Evolutionary conservation across 768 basidiomycete species (phyloP).

Genomic region (Panellus pusillus): DNA sequence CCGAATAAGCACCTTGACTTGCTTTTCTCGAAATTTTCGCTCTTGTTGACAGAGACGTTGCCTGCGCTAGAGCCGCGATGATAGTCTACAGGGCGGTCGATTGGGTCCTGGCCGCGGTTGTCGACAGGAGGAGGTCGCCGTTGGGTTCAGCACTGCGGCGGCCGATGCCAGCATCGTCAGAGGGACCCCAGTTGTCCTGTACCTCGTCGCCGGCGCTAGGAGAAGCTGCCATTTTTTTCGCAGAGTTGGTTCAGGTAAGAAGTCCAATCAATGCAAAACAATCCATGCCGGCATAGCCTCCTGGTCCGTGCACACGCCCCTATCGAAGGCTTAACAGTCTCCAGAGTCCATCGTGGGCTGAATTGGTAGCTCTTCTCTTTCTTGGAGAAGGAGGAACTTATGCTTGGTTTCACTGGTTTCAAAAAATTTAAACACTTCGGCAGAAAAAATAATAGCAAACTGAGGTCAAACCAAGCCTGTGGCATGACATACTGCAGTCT

Average conservation of each 20-base stretch:
- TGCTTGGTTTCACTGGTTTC: too few relatives aligned
- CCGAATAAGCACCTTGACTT: conserved; percentile 82
- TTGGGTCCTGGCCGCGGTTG: conserved; percentile 48
- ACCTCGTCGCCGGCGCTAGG: conserved; percentile 19
- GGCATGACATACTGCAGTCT: too few relatives aligned
- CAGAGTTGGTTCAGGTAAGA: neutral
- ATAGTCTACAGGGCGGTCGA: conserved; percentile 47
- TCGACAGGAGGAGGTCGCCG: conserved; percentile 48
- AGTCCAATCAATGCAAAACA: neutral
- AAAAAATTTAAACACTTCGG: too few relatives aligned
- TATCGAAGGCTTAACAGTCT: too few relatives aligned
- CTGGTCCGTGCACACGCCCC: too few relatives aligned
- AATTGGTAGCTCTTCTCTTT: too few relatives aligned
- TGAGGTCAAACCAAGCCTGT: too few relatives aligned
- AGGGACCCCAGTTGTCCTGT: conserved; percentile 49
- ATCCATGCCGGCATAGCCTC: neutral
- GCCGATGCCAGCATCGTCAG: conserved; percentile 48
- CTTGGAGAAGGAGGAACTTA: too few relatives aligned
- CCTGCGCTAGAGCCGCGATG: conserved; percentile 50
- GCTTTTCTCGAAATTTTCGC: conserved; percentile 68
- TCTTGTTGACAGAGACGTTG: conserved; percentile 41
- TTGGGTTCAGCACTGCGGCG: conserved; percentile 45
- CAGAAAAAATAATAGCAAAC: too few relatives aligned
- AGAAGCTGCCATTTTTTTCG: conserved; percentile 19
- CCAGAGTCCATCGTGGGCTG: too few relatives aligned